Percentiles rank a stretch among this genome's conserved stretches.
phyloP scores from a whole-genome alignment of 495 filamentous ascomycete genomes.

The Bombardia bombarda region DNA sequence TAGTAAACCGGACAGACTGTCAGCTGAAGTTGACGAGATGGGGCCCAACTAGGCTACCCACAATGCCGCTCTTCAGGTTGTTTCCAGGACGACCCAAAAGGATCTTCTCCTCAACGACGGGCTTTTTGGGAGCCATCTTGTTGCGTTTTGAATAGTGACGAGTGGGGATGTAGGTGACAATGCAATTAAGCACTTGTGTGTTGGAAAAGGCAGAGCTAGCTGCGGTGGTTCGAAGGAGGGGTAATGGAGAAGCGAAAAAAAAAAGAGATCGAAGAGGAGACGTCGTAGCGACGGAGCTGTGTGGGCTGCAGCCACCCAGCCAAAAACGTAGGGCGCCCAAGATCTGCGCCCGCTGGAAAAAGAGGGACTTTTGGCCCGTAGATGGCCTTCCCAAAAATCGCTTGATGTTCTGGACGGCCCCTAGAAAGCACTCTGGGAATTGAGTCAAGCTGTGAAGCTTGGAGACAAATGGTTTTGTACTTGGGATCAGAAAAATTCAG shows the following conservation, averaged over 20 bases:
- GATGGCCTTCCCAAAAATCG: slow-evolving; percentile 8
- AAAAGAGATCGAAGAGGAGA: slow-evolving; percentile 30
- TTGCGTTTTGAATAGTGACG: slow-evolving; percentile 45
- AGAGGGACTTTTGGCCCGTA: neutral
- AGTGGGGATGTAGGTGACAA: slow-evolving; percentile 33
- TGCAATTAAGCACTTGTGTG: slow-evolving; percentile 37
- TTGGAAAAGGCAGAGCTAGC: slow-evolving; percentile 52
- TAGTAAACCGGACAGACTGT: slow-evolving; percentile 34
- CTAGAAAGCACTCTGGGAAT: slow-evolving; percentile 4
- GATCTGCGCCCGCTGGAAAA: slow-evolving; percentile 1
- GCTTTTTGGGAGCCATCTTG: slow-evolving; percentile 72
- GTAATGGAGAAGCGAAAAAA: slow-evolving; percentile 48
- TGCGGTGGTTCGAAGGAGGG: slow-evolving; percentile 46
- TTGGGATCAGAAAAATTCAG: slow-evolving; percentile 1
- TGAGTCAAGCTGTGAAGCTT: slow-evolving; percentile 6
- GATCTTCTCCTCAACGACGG: slow-evolving; percentile 66
- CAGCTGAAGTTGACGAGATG: slow-evolving; percentile 15
- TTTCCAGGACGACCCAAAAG: slow-evolving; percentile 92
- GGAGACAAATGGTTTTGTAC: neutral
- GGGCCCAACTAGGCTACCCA: slow-evolving; percentile 45
- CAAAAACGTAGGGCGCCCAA: no score
- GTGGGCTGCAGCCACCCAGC: slow-evolving; percentile 14
- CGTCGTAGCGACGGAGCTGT: slow-evolving; percentile 36
- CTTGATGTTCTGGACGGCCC: slow-evolving; percentile 15
- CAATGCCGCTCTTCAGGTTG: slow-evolving; percentile 98